Base-by-base conservation (phyloP, 2,329 filamentous ascomycete genomes). In the Monosporascus sp. region DNA sequence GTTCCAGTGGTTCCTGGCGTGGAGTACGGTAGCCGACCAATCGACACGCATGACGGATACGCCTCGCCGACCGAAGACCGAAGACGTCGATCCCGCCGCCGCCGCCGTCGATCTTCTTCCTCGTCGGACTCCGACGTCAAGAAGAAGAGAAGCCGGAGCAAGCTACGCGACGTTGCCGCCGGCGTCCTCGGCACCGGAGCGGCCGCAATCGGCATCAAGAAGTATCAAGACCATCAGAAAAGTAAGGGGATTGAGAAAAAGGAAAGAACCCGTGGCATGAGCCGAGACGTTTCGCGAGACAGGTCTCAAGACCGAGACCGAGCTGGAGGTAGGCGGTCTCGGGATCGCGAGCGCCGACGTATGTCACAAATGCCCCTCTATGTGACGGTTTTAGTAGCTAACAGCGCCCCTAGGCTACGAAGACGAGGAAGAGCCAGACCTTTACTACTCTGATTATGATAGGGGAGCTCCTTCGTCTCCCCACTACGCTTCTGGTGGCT, bases 11-110 rank as follows among this genome's bases (percentile, higher is more conserved):
- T 66, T 63, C 64, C 62, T 61, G 64, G 65, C 53, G 81, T 86
- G 78, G 81, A 86, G 69, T 86, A 86, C 75, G 83, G 83, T 61
- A 76, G 73, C 66, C 76, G 79, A 60, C 82, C 83, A 62, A 75
- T 86, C 59, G 64, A 70, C 22, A 14, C 26, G 43, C 43, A 46
- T 27, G 43, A 46, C 53, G 71, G 69, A 53, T 78, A 80, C 64
- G 79, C 79, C 53, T 76, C 77, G 52, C 77, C 78, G 51, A 71
- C 70, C 52, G 76, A 79, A 56, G 74, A 75, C 55, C 68, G 68
- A 52, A 66, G 71, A 56, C 69, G 68, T 52, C 70, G 71, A 54
- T 68, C 31, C 31, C 27, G 71, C 49, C 67, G 66, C 51, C 72
- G 70, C 53, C 69, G 70, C 58, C 72, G 70, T 45, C 69, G 71